Base-by-base conservation (phyloP, 768 basidiomycete species). In the Termitomyces sp. region DNA sequence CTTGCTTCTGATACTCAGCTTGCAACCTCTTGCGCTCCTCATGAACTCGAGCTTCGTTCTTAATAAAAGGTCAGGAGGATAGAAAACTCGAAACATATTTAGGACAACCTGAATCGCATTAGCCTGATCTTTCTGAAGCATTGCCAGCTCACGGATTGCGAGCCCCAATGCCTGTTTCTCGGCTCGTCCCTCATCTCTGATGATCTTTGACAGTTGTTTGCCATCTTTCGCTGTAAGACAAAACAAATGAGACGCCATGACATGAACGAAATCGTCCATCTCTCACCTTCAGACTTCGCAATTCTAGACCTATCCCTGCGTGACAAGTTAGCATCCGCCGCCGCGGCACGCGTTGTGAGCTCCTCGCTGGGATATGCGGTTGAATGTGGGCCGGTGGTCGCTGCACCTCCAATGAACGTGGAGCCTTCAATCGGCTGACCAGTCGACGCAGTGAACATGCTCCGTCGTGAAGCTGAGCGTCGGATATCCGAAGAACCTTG, bases 101-200 rank as follows among this genome's bases (percentile, higher is more conserved):
- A 20, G 33, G 6, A 67, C 72, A 24, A 83, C 83, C 72, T 84
- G 85, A 55, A 87, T 76, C 1, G 88, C 84, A 3, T 74, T 72
- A 67, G 83, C 85, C 65, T 92, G 91, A n/a, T 88, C 70, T 68
- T 77, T 78, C 68, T 89, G 88, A n/a, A 92, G 70, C 30, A 83
- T 75, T 3, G 80, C 79, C 22, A 93, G 82, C 60, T 88, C 87
- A 54, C 77, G 79, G 63, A 92, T 78, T 4, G 86, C 83, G 5
- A 82, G 74, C 22, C 74, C 71, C 22, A 94, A 70, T 0, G 87
- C 79, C 59, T 80, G 75, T 67, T 84, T 84, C 70, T 92, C 89
- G 1, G 81, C 76, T 65, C 84, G 85, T 1, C 79, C 87, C 70
- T 91, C 91, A 1, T 76, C 71, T 69, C 82, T 85, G 64, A 93